Base-by-base conservation (phyloP, 352 stramenopile species). In the Globisporangium camurandrum region DNA sequence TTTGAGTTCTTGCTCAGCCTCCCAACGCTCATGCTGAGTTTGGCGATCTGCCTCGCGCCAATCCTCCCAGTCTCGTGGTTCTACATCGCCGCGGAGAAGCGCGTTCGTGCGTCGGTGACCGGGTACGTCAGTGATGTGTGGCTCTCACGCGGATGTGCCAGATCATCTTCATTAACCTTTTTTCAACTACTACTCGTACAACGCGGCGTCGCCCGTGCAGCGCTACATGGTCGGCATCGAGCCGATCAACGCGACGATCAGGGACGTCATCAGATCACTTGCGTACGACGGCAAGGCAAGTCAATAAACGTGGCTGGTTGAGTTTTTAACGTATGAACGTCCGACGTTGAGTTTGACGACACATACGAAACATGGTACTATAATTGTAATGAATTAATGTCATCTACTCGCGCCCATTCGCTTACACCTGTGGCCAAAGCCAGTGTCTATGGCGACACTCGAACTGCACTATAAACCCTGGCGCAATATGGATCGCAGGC, bases 1-100 rank as follows among this genome's bases (percentile, higher is more conserved):
- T 85, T 85, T 38, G 52, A 69, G 50, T 82, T 76, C 37, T 74
- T 64, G 9, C 22, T 83, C 11, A 63, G 62, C 9, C 78, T 82
- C 49, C 58, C 64, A 0, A 51, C 66, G 45, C 34, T 82, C 7
- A 79, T 83, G 71, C 44, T 72, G 1, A 71, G 79, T 47, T 34
- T 79, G 28, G 59, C 64, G 0, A 59, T 77, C 20, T 62, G 34
- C n/a, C 59, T 59, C 22, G 49, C 51, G 0, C 61, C 66, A 8
- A 53, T 83, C 9, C 49, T 83, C 12, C 66, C 69, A 3, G 49
- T 59, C 20, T 76, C 66, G 23, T 80, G 69, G 63, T 75, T 75
- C 51, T 65, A 68, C 19, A 76, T 83, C 43, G 64, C 66, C 42
- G 71, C 83, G 30, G 67, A 75, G 47, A 79, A 84, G 58, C 49